These are phyloP conservation scores for Abortiporus biennis DNA, from an alignment of 1,284 basidiomycete species.

Conservation along the genomic window DNA sequence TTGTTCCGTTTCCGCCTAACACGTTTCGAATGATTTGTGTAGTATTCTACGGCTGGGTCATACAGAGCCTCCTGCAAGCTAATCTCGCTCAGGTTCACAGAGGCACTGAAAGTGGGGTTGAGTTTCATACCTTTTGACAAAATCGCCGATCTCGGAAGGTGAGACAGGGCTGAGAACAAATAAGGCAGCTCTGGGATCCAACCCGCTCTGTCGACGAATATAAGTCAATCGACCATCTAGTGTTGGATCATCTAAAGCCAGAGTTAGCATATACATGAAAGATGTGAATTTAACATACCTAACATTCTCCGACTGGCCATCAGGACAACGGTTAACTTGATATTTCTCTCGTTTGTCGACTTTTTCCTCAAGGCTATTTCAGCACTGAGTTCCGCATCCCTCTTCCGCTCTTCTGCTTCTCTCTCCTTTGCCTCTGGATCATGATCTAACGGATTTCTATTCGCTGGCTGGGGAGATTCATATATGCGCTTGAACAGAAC, in stretches of 20 bases:
- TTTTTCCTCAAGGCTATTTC: conserved; percentile 80
- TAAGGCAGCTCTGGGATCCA: conserved; percentile 87
- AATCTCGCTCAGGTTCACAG: neutral
- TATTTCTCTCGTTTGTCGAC: conserved; percentile 74
- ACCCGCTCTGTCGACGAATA: conserved; percentile 79
- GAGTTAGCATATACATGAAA: too few species aligned
- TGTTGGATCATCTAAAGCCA: conserved; percentile 64
- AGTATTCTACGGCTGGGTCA: conserved; percentile 88
- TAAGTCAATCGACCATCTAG: conserved; percentile 81
- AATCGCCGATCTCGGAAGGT: conserved; percentile 76
- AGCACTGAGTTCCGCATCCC: conserved; percentile 71
- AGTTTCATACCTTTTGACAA: conserved; percentile 63
- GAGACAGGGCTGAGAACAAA: conserved; percentile 94
- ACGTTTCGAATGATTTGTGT: conserved; percentile 86
- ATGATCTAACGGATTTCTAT: conserved; percentile 48
- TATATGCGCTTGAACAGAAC: conserved; percentile 83
- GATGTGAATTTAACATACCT: conserved; percentile 42
- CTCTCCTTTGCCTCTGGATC: conserved; percentile 45
- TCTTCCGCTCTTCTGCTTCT: conserved; percentile 61
- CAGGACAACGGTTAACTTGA: conserved; percentile 94
- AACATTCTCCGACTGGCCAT: conserved; percentile 82
- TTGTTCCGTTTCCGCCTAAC: conserved; percentile 85
- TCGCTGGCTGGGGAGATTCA: conserved; percentile 44
- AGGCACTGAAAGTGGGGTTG: conserved; percentile 2
- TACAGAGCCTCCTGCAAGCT: conserved; percentile 86